A percentile compares a stretch with the other conserved stretches of the same genome.
Evolutionary conservation across 805 yeast genomes (phyloP).

Genomic region (Saccharomyces eubayanus): DNA sequence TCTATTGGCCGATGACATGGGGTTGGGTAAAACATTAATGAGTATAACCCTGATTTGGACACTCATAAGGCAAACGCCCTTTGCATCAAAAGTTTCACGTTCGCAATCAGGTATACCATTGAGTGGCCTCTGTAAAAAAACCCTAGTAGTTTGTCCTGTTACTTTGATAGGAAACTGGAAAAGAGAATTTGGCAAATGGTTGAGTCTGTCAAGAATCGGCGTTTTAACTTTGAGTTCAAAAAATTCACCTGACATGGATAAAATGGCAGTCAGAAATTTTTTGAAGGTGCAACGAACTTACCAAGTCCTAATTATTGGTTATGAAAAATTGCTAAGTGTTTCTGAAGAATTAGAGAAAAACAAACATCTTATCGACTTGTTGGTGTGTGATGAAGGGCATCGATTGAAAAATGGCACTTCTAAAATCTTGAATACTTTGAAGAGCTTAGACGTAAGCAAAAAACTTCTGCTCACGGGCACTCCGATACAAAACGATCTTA

Average conservation of each 20-base stretch:
- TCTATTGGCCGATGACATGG: constrained; percentile 94
- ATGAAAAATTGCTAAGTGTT: constrained; percentile 64
- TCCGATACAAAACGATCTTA: constrained; percentile 86
- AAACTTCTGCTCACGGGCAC: constrained; percentile 77
- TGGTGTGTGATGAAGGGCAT: constrained; percentile 95
- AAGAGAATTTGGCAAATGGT: constrained; percentile 83
- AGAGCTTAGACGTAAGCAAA: constrained; percentile 43
- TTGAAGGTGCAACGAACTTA: constrained; percentile 57
- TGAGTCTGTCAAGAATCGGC: constrained; percentile 55
- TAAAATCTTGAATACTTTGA: constrained; percentile 60
- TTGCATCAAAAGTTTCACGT: constrained; percentile 28
- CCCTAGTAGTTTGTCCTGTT: constrained; percentile 84
- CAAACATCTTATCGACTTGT: constrained; percentile 43
- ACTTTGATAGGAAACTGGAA: constrained; percentile 84
- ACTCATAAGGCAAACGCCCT: constrained; percentile 57
- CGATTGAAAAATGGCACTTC: constrained; percentile 68
- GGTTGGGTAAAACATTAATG: constrained; percentile 83
- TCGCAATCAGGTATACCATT: constrained; percentile 29
- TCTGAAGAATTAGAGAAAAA: constrained; percentile 39
- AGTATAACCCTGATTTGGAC: constrained; percentile 83
- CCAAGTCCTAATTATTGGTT: constrained; percentile 79
- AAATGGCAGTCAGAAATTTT: constrained; percentile 49
- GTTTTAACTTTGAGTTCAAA: constrained; percentile 51
- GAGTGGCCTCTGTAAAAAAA: constrained; percentile 41
- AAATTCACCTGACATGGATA: constrained; percentile 45